These are phyloP conservation scores for Tylopilus sp. DNA, from an alignment of 1,284 basidiomycete genomes.

Conservation along the genomic window DNA sequence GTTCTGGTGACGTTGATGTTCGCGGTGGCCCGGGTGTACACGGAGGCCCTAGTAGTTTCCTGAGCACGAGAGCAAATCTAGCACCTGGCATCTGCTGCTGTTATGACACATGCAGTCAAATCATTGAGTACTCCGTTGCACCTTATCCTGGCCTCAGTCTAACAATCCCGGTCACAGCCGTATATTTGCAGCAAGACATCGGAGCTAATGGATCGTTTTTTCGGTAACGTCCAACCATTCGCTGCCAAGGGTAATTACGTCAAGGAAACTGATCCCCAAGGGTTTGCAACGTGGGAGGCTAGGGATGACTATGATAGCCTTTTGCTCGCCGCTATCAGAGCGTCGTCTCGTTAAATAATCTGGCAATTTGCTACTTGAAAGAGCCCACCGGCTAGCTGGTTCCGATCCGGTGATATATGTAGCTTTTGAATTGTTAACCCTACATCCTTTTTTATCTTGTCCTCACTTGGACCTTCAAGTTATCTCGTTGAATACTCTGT, in stretches of 20 bases:
- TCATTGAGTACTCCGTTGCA: slow-evolving; percentile 46
- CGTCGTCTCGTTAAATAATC: too few relatives aligned
- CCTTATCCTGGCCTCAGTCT: not conserved
- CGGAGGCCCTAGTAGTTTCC: slow-evolving; percentile 50
- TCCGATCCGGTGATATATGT: not conserved
- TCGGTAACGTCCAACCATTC: slow-evolving; percentile 57
- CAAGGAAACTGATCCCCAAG: slow-evolving; percentile 54
- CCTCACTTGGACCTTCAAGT: not conserved
- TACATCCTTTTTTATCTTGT: not conserved
- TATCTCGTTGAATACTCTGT: not conserved
- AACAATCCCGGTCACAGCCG: slow-evolving; percentile 44
- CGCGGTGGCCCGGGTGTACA: slow-evolving; percentile 56
- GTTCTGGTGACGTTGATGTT: slow-evolving; percentile 42
- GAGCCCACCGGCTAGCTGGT: too few relatives aligned
- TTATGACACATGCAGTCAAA: slow-evolving; percentile 61
- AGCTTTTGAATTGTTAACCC: not conserved
- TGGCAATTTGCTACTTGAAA: too few relatives aligned
- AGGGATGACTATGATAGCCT: slow-evolving; percentile 64
- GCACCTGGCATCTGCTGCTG: slow-evolving; percentile 52
- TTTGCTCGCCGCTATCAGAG: too few relatives aligned
- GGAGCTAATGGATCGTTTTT: slow-evolving; percentile 51
- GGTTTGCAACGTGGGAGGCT: slow-evolving; percentile 70
- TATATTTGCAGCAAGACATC: slow-evolving; percentile 57
- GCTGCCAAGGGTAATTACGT: slow-evolving; percentile 68
- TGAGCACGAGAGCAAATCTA: slow-evolving; percentile 49